Percentiles rank a stretch among this genome's conserved stretches.
Evolutionary conservation across 331 rosid genomes (phyloP).

Genomic region (Quercus lobata): DNA sequence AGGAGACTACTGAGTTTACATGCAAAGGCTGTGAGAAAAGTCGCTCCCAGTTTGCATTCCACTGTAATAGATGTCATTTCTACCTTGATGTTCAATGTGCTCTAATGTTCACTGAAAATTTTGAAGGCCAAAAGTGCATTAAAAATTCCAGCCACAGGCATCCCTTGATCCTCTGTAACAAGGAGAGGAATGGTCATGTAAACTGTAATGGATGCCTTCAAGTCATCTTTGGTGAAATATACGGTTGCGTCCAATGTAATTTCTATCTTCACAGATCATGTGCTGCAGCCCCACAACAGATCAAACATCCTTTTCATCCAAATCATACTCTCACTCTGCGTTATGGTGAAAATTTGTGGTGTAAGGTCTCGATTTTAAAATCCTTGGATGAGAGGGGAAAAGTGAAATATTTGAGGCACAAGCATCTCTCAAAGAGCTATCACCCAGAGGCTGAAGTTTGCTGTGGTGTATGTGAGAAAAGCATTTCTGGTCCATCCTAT

Average conservation of each 20-base stretch:
- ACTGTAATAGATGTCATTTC: not conserved
- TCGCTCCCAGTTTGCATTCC: no score
- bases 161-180: not conserved
- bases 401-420: no score
- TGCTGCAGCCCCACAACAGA: not conserved
- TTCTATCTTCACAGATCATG: not conserved
- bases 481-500: no score
- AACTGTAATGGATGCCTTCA: not conserved
- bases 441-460: no score
- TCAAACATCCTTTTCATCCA: not conserved
- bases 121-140: no score
- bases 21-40: not conserved
- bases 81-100: no score
- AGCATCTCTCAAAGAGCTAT: fast-evolving
- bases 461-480: no score
- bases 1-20: no score
- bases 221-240: not conserved
- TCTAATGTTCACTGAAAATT: no score
- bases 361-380: no score
- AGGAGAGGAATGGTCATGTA: not conserved
- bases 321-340: not conserved
- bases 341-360: no score
- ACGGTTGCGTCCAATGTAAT: not conserved
- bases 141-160: not conserved
- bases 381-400: no score